Evolutionary conservation across 2,329 filamentous ascomycete species (phyloP).

Genomic region (Celoporthe dispersa): DNA sequence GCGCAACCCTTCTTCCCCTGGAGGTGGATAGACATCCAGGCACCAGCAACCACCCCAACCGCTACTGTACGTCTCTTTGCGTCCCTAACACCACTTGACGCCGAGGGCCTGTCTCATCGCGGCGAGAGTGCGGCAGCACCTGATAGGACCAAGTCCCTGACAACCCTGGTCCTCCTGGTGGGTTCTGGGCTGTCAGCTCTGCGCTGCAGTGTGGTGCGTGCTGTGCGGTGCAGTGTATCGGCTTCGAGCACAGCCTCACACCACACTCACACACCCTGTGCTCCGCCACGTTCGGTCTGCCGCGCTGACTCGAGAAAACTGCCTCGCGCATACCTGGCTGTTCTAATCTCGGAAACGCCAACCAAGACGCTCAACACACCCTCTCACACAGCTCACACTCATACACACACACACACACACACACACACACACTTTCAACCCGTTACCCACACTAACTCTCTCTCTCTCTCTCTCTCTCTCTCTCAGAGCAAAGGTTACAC

Average conservation of each 20-base stretch:
- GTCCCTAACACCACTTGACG: slow-evolving; percentile 17
- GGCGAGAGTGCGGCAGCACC: slow-evolving; percentile 19
- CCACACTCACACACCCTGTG: slow-evolving; percentile 16
- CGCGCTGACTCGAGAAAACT: slow-evolving; percentile 31
- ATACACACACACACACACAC: neutral
- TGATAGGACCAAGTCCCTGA: slow-evolving; percentile 25
- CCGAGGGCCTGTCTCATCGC: slow-evolving; percentile 29
- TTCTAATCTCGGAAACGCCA: slow-evolving; percentile 32
- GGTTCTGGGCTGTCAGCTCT: slow-evolving; percentile 31
- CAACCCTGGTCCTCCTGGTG: slow-evolving; percentile 22
- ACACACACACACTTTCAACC: slow-evolving; percentile 4
- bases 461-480: neutral
- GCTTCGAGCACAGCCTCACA: slow-evolving; percentile 27
- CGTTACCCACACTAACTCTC: slow-evolving; percentile 3
- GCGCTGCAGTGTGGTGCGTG: slow-evolving; percentile 10
- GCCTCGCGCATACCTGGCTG: slow-evolving; percentile 30
- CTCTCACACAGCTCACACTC: neutral
- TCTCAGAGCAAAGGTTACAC: slow-evolving; percentile 13
- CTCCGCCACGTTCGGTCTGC: slow-evolving; percentile 29
- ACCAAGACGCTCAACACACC: neutral
- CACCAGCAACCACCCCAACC: slow-evolving; percentile 17
- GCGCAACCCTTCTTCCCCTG: no score
- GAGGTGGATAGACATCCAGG: slow-evolving; percentile 28
- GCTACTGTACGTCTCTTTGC: slow-evolving; percentile 8
- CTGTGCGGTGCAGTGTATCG: slow-evolving; percentile 10